Percentiles rank a stretch among this genome's conserved stretches.
Evolutionary conservation across 2,329 filamentous ascomycete genomes (phyloP).

Genomic region (Epicoccum sorghinum): DNA sequence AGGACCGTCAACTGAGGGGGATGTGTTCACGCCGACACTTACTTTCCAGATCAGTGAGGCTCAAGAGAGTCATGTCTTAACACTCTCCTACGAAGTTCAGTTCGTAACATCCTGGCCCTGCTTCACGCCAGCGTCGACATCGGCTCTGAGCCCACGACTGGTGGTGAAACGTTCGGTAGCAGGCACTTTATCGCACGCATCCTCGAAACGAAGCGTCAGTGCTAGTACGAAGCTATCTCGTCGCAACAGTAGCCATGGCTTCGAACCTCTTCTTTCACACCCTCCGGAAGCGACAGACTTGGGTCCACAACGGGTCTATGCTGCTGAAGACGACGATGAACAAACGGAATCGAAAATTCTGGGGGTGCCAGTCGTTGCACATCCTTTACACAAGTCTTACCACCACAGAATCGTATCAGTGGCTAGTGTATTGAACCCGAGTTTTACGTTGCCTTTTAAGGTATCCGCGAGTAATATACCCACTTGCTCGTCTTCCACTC

Average conservation of each 20-base stretch:
- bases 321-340: slow-evolving; percentile 25
- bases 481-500: slow-evolving; percentile 22
- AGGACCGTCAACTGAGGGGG: slow-evolving; percentile 23
- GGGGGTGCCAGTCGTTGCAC: slow-evolving; percentile 31
- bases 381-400: slow-evolving; percentile 51
- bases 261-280: slow-evolving; percentile 43
- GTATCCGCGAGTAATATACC: slow-evolving; percentile 23
- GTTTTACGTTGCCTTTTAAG: slow-evolving; percentile 36
- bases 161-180: slow-evolving; percentile 33
- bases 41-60: slow-evolving; percentile 39
- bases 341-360: not conserved
- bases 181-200: slow-evolving; percentile 35
- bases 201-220: slow-evolving; percentile 40
- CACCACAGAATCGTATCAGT: slow-evolving; percentile 45
- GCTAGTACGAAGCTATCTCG: slow-evolving; percentile 25
- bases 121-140: slow-evolving; percentile 47
- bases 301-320: slow-evolving; percentile 34
- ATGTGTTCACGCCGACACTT: slow-evolving; percentile 38
- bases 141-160: slow-evolving; percentile 27
- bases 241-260: slow-evolving; percentile 43
- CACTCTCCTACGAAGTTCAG: slow-evolving; percentile 57
- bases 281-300: slow-evolving; percentile 38
- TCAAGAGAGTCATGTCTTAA: slow-evolving; percentile 26
- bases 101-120: slow-evolving; percentile 64
- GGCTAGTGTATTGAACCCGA: slow-evolving; percentile 35